Evolutionary conservation across 208 protist species (phyloP).

Genomic region (Leptomonas pyrrhocoris): DNA sequence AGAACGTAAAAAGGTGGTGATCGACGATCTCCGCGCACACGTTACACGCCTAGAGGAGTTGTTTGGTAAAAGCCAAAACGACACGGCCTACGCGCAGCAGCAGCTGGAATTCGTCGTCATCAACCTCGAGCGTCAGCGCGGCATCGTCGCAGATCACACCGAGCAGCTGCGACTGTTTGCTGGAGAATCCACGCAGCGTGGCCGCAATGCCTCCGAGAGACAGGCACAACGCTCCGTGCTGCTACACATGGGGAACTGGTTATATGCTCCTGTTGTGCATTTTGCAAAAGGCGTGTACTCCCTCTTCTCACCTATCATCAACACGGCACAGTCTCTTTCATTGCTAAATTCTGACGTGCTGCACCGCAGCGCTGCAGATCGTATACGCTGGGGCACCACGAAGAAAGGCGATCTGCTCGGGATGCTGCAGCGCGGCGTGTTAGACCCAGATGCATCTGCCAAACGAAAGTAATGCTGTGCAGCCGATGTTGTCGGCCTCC

Average conservation of each 20-base stretch:
- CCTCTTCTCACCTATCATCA: conserved; percentile 73
- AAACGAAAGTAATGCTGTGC: conserved; percentile 12
- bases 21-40: conserved; percentile 55
- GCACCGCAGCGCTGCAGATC: conserved; percentile 48
- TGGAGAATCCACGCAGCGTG: conserved; percentile 61
- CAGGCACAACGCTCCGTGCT: conserved; percentile 43
- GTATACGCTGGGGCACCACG: conserved; percentile 40
- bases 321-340: conserved; percentile 77
- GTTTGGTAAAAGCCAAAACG: conserved; percentile 67
- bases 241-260: conserved; percentile 72
- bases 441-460: conserved; percentile 49
- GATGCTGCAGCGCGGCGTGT: conserved; percentile 68
- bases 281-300: conserved; percentile 88
- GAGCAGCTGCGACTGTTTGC: conserved; percentile 87
- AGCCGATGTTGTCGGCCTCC: too few relatives aligned
- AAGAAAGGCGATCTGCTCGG: conserved; percentile 62
- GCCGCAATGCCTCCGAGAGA: conserved; percentile 7
- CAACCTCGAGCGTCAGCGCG: conserved; percentile 69
- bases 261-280: conserved; percentile 80
- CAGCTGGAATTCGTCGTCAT: conserved; percentile 86
- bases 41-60: conserved; percentile 62
- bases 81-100: conserved; percentile 82
- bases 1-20: conserved; percentile 50
- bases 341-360: conserved; percentile 83
- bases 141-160: conserved; percentile 84